Percentiles rank a stretch among this genome's conserved stretches.
phyloP scores from a whole-genome alignment of 83 land plant species.

The Picea abies region DNA sequence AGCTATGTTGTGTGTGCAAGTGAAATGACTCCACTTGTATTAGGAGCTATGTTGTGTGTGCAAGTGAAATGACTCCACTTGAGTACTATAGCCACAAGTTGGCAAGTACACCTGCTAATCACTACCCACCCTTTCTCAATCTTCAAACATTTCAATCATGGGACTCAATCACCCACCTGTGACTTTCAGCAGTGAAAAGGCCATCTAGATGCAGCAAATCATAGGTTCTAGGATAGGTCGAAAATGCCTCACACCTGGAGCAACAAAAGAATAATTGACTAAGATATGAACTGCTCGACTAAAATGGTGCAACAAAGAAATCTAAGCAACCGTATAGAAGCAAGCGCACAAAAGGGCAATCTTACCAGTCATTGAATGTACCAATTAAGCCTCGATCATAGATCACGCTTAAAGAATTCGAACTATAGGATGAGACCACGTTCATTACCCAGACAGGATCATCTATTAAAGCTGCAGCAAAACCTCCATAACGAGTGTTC shows the following conservation, averaged over 20 bases:
- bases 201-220: slow-evolving; percentile 42
- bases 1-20: no score
- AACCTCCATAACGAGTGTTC: slow-evolving; percentile 90
- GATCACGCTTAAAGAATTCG: slow-evolving; percentile 34
- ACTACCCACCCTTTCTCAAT: no score
- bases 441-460: slow-evolving; percentile 98
- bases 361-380: slow-evolving; percentile 41
- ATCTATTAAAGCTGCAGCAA: slow-evolving; percentile 73
- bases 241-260: slow-evolving; percentile 46
- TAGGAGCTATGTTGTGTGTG: no score
- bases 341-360: not conserved
- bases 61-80: no score
- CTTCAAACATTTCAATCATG: slow-evolving; percentile 1
- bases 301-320: not conserved
- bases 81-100: no score
- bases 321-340: not conserved
- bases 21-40: no score
- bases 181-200: slow-evolving; percentile 35
- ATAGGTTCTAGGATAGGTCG: slow-evolving; percentile 44
- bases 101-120: no score
- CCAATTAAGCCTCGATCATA: slow-evolving; percentile 52
- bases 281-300: not conserved
- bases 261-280: not conserved
- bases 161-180: slow-evolving; percentile 18
- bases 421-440: slow-evolving; percentile 66